Percentiles rank a stretch among this genome's conserved stretches.
Evolutionary conservation across 2,329 filamentous ascomycete genomes (phyloP).

Genomic region (Apiospora hydei): DNA sequence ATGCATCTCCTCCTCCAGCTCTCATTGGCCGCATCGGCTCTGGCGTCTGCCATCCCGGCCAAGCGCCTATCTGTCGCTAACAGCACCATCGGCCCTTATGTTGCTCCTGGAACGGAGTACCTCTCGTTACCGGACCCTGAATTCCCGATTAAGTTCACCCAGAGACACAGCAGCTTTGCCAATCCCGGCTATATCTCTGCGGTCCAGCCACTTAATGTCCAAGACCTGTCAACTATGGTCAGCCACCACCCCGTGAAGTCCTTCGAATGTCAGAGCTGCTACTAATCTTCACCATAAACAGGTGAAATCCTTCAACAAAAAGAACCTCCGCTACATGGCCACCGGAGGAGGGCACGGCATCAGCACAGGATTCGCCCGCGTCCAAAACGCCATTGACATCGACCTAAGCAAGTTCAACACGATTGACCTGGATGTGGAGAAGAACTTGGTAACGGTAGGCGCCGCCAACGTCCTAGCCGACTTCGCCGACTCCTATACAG

Average conservation of each 20-base stretch:
- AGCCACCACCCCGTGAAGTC: background rate
- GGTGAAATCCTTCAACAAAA: background rate
- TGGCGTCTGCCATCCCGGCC: background rate
- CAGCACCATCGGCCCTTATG: background rate
- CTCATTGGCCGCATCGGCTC: background rate
- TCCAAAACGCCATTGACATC: background rate
- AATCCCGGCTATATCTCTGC: background rate
- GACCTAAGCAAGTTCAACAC: background rate
- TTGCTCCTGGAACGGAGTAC: background rate
- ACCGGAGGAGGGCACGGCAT: background rate
- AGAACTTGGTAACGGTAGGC: background rate
- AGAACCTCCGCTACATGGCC: background rate
- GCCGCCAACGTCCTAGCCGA: background rate
- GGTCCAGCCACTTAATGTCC: background rate
- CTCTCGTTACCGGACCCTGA: background rate
- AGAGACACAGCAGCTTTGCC: background rate
- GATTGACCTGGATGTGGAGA: background rate
- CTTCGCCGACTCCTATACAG: background rate
- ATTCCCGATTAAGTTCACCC: background rate
- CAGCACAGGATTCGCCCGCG: background rate
- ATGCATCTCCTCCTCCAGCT: background rate
- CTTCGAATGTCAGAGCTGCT: fast-evolving
- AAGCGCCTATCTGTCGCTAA: background rate
- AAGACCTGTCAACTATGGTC: background rate
- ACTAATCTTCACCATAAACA: background rate